Evolutionary conservation across 768 basidiomycete genomes (phyloP), one percentile per base, ranked within the genome.

Genomic region (Cystofilobasidium macerans): DNA sequence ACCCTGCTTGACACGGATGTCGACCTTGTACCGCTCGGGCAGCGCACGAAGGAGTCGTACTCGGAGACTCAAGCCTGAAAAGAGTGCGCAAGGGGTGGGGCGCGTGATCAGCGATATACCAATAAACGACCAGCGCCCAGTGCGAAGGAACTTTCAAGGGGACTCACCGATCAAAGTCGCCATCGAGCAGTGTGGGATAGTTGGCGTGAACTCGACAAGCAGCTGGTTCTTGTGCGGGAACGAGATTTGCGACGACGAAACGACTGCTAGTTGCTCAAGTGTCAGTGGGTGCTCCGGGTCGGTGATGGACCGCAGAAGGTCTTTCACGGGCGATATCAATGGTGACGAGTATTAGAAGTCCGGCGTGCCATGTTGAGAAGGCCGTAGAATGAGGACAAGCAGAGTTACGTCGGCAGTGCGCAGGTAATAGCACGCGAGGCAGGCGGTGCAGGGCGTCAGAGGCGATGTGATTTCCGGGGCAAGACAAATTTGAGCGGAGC

Each of bases 101-200:
- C n/a, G n/a, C n/a, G n/a, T n/a, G n/a, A n/a, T n/a, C n/a, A n/a
- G n/a, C n/a, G n/a, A n/a, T n/a, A n/a, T n/a, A n/a, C n/a, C n/a
- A n/a, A n/a, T n/a, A n/a, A n/a, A n/a, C n/a, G n/a, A n/a, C n/a
- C n/a, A n/a, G 26, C 32, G 16, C 42, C 67, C 48, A 47, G 30
- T 53, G 54, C 60, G 32, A 13, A 57, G 3, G 5, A 9, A 2
- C 4, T 12, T 30, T 57, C 8, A 38, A 33, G 14, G 14, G 35
- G 24, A 74, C 81, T 65, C 70, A 88, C 93, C 94, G 64, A 99
- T 98, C 60, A 97, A 79, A 2, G 93, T 97, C 13, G 91, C 93
- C 89, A 92, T 91, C 57, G 91, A 91, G 69, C 94, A 98, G 73
- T 97, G 93, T 13, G 95, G 94, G 20, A 95, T 89, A 0, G 95